These are phyloP conservation scores for Candida sakaeoensis DNA, from an alignment of 805 yeast species.

Conservation along the genomic window DNA sequence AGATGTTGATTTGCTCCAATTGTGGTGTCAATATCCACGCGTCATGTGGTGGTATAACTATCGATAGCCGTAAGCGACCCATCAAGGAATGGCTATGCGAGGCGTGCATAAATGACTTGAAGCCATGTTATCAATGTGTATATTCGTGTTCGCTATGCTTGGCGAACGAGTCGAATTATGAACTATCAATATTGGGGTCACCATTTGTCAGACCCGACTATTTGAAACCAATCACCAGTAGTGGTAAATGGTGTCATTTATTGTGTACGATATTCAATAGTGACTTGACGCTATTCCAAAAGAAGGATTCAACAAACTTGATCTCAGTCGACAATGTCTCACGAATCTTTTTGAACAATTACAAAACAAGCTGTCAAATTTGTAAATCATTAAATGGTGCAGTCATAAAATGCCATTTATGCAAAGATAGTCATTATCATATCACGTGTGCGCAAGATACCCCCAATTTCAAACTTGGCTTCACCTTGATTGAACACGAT, in stretches of 20 bases:
- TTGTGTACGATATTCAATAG: slow-evolving; percentile 61
- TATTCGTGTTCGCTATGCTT: slow-evolving; percentile 68
- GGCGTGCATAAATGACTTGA: slow-evolving; percentile 65
- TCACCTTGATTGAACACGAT: slow-evolving; percentile 34
- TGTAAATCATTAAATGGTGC: slow-evolving; percentile 51
- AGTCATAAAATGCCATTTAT: slow-evolving; percentile 43
- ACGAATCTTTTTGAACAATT: slow-evolving; percentile 23
- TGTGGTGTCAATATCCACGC: slow-evolving; percentile 74
- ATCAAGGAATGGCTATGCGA: slow-evolving; percentile 72
- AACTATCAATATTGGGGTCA: slow-evolving; percentile 40
- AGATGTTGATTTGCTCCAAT: slow-evolving; percentile 50
- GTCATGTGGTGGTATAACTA: slow-evolving; percentile 56
- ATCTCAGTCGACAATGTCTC: slow-evolving; percentile 29
- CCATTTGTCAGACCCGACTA: slow-evolving; percentile 53
- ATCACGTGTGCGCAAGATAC: slow-evolving; percentile 58
- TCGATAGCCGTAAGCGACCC: slow-evolving; percentile 14
- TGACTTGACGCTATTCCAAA: slow-evolving; percentile 24
- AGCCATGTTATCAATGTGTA: slow-evolving; percentile 53
- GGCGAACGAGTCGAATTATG: slow-evolving; percentile 48
- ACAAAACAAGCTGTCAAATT: slow-evolving; percentile 37
- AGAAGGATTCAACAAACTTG: slow-evolving; percentile 11
- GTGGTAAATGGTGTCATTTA: slow-evolving; percentile 75
- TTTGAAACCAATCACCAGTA: slow-evolving; percentile 57
- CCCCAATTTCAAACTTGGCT: slow-evolving; percentile 49
- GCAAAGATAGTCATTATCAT: slow-evolving; percentile 39